phyloP scores from a whole-genome alignment of 805 yeast species.

The Kodamaea kakaduensis region DNA sequence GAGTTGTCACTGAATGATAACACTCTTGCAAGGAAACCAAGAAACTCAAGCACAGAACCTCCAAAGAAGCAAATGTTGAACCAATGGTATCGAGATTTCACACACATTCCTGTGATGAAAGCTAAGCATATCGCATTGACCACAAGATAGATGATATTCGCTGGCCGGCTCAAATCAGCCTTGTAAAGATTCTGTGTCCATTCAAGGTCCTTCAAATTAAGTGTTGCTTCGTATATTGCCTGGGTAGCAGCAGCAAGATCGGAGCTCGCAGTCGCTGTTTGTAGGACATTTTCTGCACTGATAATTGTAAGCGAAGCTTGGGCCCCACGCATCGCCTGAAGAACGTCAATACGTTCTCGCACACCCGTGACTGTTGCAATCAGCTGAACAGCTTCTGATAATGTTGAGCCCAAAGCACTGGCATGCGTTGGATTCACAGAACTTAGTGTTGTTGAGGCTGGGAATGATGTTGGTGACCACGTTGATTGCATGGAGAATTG shows the following conservation, averaged over 20 bases:
- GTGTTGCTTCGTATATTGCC: constrained; percentile 29
- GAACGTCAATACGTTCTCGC: not conserved
- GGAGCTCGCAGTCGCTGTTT: constrained; percentile 33
- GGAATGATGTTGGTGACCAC: constrained; percentile 2
- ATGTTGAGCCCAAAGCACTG: constrained; percentile 1
- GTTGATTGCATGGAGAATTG: too few species aligned
- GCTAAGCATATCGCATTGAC: constrained; percentile 10
- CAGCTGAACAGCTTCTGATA: not conserved
- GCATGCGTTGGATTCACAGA: constrained; percentile 1
- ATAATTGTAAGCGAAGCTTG: constrained; percentile 34
- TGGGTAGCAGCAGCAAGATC: constrained; percentile 27
- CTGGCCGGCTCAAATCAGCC: constrained; percentile 10
- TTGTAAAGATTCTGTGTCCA: constrained; percentile 22
- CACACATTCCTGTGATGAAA: constrained; percentile 14
- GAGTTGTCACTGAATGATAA: constrained; percentile 6
- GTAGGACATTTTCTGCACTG: constrained; percentile 31
- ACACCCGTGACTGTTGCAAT: not conserved
- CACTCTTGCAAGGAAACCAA: constrained; percentile 12
- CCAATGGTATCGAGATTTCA: constrained; percentile 18
- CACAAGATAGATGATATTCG: constrained; percentile 15
- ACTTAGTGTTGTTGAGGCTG: not conserved
- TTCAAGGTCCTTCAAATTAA: constrained; percentile 29
- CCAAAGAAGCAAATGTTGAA: constrained; percentile 12
- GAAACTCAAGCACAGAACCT: constrained; percentile 10
- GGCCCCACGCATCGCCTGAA: constrained; percentile 26